These are phyloP conservation scores for Beauveria sp. DNA, from an alignment of 2,329 filamentous ascomycete genomes.

Conservation along the genomic window DNA sequence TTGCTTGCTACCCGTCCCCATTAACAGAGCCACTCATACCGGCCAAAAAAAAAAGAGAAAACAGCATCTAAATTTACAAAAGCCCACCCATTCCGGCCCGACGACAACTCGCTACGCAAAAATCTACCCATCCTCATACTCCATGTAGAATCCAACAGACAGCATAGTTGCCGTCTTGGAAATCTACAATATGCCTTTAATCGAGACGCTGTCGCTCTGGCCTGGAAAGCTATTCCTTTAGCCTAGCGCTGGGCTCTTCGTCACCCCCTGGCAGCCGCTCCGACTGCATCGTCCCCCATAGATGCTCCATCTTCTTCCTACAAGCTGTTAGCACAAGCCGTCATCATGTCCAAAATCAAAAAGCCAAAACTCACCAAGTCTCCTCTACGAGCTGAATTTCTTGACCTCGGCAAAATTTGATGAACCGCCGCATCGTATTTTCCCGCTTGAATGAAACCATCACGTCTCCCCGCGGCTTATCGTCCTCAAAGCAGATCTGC, in stretches of 20 bases:
- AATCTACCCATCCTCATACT: not conserved
- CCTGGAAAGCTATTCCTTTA: conserved; percentile 19
- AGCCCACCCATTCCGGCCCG: too few relatives aligned
- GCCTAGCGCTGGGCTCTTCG: conserved; percentile 20
- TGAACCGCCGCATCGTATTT: conserved; percentile 44
- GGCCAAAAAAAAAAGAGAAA: not conserved
- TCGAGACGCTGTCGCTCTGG: not conserved
- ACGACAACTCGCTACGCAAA: not conserved
- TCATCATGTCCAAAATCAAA: too few relatives aligned
- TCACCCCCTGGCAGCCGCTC: conserved; percentile 21
- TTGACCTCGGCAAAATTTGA: conserved; percentile 38
- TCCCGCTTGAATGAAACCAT: conserved; percentile 45
- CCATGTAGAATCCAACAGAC: too few relatives aligned
- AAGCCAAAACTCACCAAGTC: conserved; percentile 29
- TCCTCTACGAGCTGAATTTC: conserved; percentile 33
- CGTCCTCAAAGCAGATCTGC: conserved; percentile 22
- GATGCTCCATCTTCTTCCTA: conserved; percentile 28
- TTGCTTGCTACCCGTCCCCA: not conserved
- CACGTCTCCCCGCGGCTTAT: conserved; percentile 35
- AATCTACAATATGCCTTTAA: too few relatives aligned
- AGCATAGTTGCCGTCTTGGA: too few relatives aligned
- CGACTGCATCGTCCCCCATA: conserved; percentile 30
- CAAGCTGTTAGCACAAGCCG: conserved; percentile 13
- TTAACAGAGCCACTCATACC: not conserved
- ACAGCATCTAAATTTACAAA: not conserved